These are phyloP conservation scores for Saccharomyces hybrid DNA, from an alignment of 1,139 yeast genomes.

Conservation along the genomic window DNA sequence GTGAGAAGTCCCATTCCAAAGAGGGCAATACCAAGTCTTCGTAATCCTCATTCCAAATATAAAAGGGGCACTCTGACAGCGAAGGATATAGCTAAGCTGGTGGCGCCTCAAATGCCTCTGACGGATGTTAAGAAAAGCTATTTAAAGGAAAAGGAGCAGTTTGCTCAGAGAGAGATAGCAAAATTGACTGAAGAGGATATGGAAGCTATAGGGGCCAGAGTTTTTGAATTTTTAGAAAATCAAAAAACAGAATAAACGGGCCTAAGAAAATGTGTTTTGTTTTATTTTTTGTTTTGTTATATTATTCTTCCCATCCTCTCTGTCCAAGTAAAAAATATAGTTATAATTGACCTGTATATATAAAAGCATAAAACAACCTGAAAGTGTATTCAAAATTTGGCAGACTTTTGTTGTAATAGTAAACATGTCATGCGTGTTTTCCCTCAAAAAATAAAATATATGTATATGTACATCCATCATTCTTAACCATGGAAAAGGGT, in stretches of 20 bases:
- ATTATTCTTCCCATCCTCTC: slow-evolving; percentile 24
- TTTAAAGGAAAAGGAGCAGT: slow-evolving; percentile 40
- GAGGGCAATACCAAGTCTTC: slow-evolving; percentile 58
- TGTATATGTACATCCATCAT: background rate
- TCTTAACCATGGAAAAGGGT: too few species aligned
- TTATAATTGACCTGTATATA: background rate
- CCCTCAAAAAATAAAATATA: background rate
- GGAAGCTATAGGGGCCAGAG: slow-evolving; percentile 62
- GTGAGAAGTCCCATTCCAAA: slow-evolving; percentile 63
- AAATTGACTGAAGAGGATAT: slow-evolving; percentile 61
- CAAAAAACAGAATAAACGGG: slow-evolving; percentile 1
- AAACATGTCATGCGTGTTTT: too few species aligned
- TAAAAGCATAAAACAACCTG: background rate
- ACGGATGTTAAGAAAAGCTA: slow-evolving; percentile 55
- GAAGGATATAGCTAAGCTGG: slow-evolving; percentile 54
- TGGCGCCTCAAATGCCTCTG: slow-evolving; percentile 74
- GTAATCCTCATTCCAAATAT: slow-evolving; percentile 56
- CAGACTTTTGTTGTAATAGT: too few species aligned
- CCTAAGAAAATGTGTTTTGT: background rate
- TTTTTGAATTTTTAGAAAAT: slow-evolving; percentile 23
- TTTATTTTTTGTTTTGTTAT: slow-evolving; percentile 8
- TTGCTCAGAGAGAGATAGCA: slow-evolving; percentile 41
- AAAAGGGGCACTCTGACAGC: slow-evolving; percentile 52
- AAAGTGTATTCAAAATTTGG: background rate
- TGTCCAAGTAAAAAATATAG: background rate